Evolutionary conservation across 2,329 filamentous ascomycete species (phyloP).

Genomic region (Chrysoporthe austroafricana): DNA sequence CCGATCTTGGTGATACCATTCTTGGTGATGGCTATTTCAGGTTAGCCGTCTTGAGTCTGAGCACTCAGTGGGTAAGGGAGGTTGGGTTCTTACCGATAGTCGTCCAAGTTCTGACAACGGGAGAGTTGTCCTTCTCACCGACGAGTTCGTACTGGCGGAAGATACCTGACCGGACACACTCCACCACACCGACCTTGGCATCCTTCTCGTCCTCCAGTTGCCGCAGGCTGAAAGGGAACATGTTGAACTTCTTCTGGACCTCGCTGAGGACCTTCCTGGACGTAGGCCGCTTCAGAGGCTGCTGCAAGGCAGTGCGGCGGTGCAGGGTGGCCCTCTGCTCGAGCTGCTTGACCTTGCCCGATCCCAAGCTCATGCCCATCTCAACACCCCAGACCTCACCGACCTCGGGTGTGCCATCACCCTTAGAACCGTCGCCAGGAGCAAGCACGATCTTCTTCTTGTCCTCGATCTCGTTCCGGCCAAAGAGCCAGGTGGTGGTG

Average conservation of each 20-base stretch:
- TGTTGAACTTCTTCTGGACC: constrained; percentile 95
- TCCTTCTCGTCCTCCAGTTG: constrained; percentile 96
- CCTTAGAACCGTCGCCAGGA: constrained; percentile 81
- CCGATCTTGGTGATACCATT: constrained; percentile 90
- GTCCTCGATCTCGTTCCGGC: constrained; percentile 95
- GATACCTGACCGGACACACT: constrained; percentile 91
- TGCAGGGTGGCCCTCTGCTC: constrained; percentile 89
- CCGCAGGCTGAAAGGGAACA: constrained; percentile 95
- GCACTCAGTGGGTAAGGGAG: constrained; percentile 26
- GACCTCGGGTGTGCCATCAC: constrained; percentile 85
- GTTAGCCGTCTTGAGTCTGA: constrained; percentile 32
- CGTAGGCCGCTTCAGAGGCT: constrained; percentile 90
- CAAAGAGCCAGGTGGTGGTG: constrained; percentile 96
- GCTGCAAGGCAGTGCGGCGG: constrained; percentile 89
- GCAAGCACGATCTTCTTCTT: constrained; percentile 96
- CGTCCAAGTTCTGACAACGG: constrained; percentile 85
- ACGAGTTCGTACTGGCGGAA: constrained; percentile 96
- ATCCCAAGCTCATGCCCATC: constrained; percentile 87
- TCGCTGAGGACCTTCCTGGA: constrained; percentile 92
- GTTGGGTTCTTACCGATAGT: constrained; percentile 75
- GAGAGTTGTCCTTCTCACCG: constrained; percentile 85
- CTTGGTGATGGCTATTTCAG: constrained; percentile 82
- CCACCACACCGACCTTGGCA: constrained; percentile 92
- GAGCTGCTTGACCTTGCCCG: constrained; percentile 92
- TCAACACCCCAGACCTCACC: constrained; percentile 98